Evolutionary conservation across 495 filamentous ascomycete genomes (phyloP), one percentile per base, ranked within the genome.

Genomic region (Podospora didyma): DNA sequence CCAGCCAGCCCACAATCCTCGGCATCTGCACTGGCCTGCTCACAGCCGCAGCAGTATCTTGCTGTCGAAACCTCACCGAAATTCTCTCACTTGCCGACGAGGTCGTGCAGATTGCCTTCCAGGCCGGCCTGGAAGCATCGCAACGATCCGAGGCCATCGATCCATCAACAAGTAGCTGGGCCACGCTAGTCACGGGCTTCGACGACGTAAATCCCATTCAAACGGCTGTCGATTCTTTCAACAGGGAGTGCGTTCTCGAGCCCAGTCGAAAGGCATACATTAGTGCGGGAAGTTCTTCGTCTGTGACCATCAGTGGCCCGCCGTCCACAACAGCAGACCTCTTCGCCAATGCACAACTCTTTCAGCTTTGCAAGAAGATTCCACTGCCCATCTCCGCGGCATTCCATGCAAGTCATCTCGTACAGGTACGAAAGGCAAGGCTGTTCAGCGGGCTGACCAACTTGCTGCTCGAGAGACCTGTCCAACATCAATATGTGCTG

Each of bases 21-120:
- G 83, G 81, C 31, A 72, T 86, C 16, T 89, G 86, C 67, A 87
- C 82, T 10, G 83, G 83, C 48, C 71, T 85, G 23, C 65, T 89
- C 50, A 78, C 86, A 3, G 83, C 83, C 21, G 72, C 84, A 12
- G 86, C 82, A 9, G 75, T 89, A 0, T 79, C 82, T 37, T 84
- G 75, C 21, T 78, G 83, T 0, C 77, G 68, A 12, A 83, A 78
- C 10, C 61, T 87, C 17, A 73, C 79, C 19, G 84, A 86, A 35
- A 69, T 91, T 1, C 66, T 89, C 16, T 71, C 77, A 3, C 65
- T 82, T 12, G 86, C 80, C n/a, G 80, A 87, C 21, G 78, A 88
- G 60, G 76, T 78, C 1, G 84, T 89, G 4, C 69, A 81, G 46
- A 69, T 89, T 47, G 79, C 88, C 24, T 85, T 90, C 56, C 72